Base-by-base conservation (phyloP, 2,329 filamentous ascomycete genomes). In the Xylariaceae sp. region DNA sequence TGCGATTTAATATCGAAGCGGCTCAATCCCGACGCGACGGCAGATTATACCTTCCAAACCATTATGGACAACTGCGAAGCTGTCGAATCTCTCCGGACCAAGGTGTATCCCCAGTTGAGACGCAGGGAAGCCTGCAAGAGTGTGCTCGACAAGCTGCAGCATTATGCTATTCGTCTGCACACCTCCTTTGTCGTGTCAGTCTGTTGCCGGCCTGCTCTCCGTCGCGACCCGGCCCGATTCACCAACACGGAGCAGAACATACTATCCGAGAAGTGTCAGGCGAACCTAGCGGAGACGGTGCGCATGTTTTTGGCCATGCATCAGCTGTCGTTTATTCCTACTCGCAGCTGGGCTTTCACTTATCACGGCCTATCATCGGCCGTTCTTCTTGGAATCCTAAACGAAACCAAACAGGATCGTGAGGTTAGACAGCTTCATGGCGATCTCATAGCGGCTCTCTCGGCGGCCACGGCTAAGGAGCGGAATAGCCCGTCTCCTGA, bases 271-370 rank as follows among this genome's bases (percentile, higher is more conserved):
- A 79, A 80, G 59, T 88, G 85, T 75, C 86, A 85, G 68, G 73
- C 76, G 13, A 87, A 86, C 67, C 74, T 88, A 30, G 82, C 82
- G 4, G 84, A 87, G 68, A 87, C 84, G 10, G 84, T 88, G 9
- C 80, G 83, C 47, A 88, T 87, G 84, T 88, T 87, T 67, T 74
- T 88, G 18, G 82, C 84, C 13, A 88, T 88, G 85, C 84, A 88
- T 69, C 84, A 86, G 63, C 74, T 88, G 35, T 87, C 84, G 1
- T 82, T 85, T 7, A 87, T 87, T 51, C 85, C 85, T 0, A 88
- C 85, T 0, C 77, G 85, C 30, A 87, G 83, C 58, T 88, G 85
- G 85, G 84, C 85, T 0, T 87, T 87, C 61, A 88, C 85, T 0
- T 87, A 87, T 59, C 84, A 88, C 65, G 84, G 85, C 1, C 77